Base-by-base conservation (phyloP, 2,329 filamentous ascomycete genomes). In the Chalara sp. region DNA sequence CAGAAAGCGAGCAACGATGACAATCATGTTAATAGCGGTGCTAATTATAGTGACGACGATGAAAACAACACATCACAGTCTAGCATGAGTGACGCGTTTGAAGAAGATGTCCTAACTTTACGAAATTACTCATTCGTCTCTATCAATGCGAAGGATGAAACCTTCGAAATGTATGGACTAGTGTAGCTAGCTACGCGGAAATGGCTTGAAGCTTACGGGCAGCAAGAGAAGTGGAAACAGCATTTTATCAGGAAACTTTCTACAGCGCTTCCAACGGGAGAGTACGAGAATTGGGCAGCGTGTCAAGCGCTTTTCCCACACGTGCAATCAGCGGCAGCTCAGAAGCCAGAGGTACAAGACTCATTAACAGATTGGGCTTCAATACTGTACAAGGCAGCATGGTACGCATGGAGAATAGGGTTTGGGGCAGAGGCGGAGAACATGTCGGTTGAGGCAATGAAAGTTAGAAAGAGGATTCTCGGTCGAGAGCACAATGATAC, bases 121-220 rank as follows among this genome's bases (percentile, higher is more conserved):
- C 57, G 58, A 44, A 57, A 68, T 51, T 75, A 63, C 54, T 69
- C 59, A 1, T 65, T 74, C 8, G 53, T 74, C 13, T 51, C 59
- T 0, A 37, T 53, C 2, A 59, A 53, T 12, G 55, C 51, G 32
- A 13, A 46, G 21, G 53, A 54, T 1, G 58, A 53, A 7, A 46
- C 52, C 1, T 72, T 70, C 46, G 65, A 70, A 51, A 74, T 75
- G 69, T 71, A 75, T 55, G 41, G 52, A 5, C 61, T 75, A 2
- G 71, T 74, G 28, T 68, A 72, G 54, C 53, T 72, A 31, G 63
- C 67, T 10, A 70, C 61, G 7, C 62, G 60, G 47, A 61, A 53
- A 32, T 72, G 68, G 69, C 60, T 71, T 12, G 47, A 63, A 52
- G 21, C 21, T 21, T 21, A 21, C 21, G 21, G 21, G 21, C 21